phyloP scores from a whole-genome alignment of 176 grass and related monocot genomes.

The Zea luxurians region DNA sequence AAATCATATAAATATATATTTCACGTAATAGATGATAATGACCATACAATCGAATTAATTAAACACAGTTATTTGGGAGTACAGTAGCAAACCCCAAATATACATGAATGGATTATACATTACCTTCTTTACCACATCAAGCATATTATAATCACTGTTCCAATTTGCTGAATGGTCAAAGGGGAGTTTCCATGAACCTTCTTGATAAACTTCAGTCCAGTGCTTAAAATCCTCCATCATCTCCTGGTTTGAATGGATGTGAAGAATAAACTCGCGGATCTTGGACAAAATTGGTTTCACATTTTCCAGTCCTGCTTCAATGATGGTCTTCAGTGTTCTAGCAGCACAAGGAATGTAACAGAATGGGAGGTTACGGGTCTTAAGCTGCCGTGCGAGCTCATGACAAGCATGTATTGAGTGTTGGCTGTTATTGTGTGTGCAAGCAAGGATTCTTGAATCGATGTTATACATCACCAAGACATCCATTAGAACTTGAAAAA shows the following conservation, averaged over 20 bases:
- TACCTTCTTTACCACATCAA: slow-evolving; percentile 90
- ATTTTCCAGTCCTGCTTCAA: slow-evolving; percentile 69
- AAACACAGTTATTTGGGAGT: background rate
- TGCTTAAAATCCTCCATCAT: slow-evolving; percentile 83
- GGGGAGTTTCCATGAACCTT: slow-evolving; percentile 82
- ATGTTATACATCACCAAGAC: slow-evolving; percentile 63
- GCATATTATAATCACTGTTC: slow-evolving; percentile 76
- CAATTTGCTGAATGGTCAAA: slow-evolving; percentile 74
- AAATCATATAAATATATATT: background rate
- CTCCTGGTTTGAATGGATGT: slow-evolving; percentile 59
- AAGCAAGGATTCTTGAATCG: slow-evolving; percentile 70
- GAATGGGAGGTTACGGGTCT: slow-evolving; percentile 64
- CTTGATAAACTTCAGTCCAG: slow-evolving; percentile 68
- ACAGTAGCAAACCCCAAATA: slow-evolving; percentile 1
- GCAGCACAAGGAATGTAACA: slow-evolving; percentile 89
- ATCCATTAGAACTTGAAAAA: slow-evolving; percentile 56
- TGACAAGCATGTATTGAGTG: slow-evolving; percentile 62
- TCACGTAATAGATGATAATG: background rate
- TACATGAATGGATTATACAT: background rate
- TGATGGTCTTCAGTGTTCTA: slow-evolving; percentile 64
- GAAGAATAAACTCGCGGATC: slow-evolving; percentile 76
- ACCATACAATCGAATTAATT: background rate
- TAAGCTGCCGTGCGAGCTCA: slow-evolving; percentile 57
- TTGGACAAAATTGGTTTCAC: slow-evolving; percentile 66
- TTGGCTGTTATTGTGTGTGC: slow-evolving; percentile 76